Percentiles rank a stretch among this genome's conserved stretches.
Conservation (phyloP, 495 filamentous ascomycete genomes). For the Margaritispora aquatica region DNA sequence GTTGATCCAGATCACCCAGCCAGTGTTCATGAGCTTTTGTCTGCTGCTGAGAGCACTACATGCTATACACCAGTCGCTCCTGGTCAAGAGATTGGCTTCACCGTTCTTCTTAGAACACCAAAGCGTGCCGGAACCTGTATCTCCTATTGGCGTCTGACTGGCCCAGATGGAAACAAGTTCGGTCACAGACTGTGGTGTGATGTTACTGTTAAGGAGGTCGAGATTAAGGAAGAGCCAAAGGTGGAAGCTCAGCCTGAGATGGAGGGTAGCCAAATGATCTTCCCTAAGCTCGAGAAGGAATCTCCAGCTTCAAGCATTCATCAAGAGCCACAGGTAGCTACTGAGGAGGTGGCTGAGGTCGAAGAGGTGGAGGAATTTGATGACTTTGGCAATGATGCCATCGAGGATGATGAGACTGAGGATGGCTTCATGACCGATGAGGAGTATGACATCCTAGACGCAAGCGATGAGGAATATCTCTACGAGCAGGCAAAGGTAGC, state of each 20-base stretch:
- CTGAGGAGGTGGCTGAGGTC: conserved; percentile 20
- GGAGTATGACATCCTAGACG: conserved; percentile 95
- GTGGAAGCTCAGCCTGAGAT: conserved; percentile 7
- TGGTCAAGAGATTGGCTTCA: conserved; percentile 73
- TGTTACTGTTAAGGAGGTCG: conserved; percentile 53
- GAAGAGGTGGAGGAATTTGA: conserved; percentile 65
- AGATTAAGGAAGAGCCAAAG: conserved; percentile 27
- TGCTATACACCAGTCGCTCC: conserved; percentile 60
- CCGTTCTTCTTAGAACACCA: conserved; percentile 76
- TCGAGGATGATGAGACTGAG: conserved; percentile 47
- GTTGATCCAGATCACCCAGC: conserved; percentile 72
- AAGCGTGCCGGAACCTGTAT: conserved; percentile 64
- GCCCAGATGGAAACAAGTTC: conserved; percentile 73
- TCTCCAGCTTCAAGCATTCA: conserved; percentile 78
- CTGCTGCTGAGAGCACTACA: conserved; percentile 74
- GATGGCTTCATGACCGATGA: conserved; percentile 88
- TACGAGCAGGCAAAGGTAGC: conserved; percentile 31
- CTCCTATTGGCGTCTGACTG: conserved; percentile 94
- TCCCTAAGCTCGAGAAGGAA: conserved; percentile 94
- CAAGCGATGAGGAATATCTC: conserved; percentile 83
- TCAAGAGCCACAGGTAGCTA: conserved; percentile 25
- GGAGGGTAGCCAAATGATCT: conserved; percentile 66
- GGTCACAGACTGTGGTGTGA: conserved; percentile 96
- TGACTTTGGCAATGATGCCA: conserved; percentile 50
- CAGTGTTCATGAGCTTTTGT: conserved; percentile 61